Base-by-base conservation (phyloP, 306 rosid species). In the Lupinus albus region DNA sequence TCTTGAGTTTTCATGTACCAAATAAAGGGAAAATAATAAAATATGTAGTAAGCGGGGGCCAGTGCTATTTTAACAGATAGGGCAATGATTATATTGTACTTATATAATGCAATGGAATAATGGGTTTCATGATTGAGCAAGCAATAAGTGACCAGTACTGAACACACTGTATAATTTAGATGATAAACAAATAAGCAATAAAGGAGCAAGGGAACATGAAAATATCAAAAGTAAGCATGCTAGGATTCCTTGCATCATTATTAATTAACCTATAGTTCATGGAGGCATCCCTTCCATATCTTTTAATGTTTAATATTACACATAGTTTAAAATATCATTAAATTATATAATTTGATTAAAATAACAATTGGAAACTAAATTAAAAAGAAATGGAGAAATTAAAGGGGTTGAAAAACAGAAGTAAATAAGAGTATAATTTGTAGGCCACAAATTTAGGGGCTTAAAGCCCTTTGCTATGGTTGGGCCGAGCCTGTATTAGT, bases 21-120 rank as follows among this genome's bases (percentile, higher is more conserved):
- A 68, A 41, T 11, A 16, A 36, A 8, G 11, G 25, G 25, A 0
- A 68, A 39, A 17, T n/a, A n/a, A n/a, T n/a, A 35, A 17, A 8
- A 21, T 9, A 53, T 7, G 14, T 52, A 55, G 61, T 38, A 21
- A 46, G 4, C 59, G 4, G 12, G 7, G 12, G 7, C 11, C 11
- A 28, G 12, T 11, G 3, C 17, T 21, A 21, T n/a, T 58, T 48
- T 10, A 39, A 14, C 11, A 4, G 44, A 6, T 17, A 28, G 17
- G 39, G 64, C 30, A 68, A 32, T 14, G 28, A 49, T 72, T 20
- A 14, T 11, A 10, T 25, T 33, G 48, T 7, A 13, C 14, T 13
- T 21, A 52, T 61, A 8, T 8, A 72, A 21, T 8, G 45, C 42
- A 61, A 13, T 57, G 7, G 47, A 57, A 69, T 32, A 52, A 20